Evolutionary conservation across 768 basidiomycete genomes (phyloP), one percentile per base, ranked within the genome.

Genomic region (Suillus ampliporus): DNA sequence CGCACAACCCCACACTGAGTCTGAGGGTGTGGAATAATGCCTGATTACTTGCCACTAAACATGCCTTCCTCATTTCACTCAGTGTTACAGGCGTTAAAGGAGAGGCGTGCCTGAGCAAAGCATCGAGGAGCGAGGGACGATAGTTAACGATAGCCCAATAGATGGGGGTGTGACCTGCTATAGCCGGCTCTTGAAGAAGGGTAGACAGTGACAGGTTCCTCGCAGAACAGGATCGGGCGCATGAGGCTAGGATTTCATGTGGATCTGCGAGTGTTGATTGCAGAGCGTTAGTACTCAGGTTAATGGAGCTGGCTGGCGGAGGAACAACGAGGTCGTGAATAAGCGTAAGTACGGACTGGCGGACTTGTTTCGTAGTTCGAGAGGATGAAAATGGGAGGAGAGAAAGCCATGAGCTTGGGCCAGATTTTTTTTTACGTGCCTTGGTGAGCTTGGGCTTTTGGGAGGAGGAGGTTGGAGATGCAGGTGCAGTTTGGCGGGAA

Each of bases 31-130:
- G 74, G 40, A 75, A 75, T 19, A 75, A 53, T 1, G 17, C 21
- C 48, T 76, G 74, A 43, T 77, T 71, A 9, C 70, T 69, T 44
- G 57, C 64, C 11, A 67, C 61, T 14, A 91, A 78, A 68, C 91
- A 93, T 1, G 89, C 90, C 3, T 83, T 79, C 8, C 89, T 84
- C 47, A 91, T 79, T 28, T 93, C 91, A 6, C 82, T 81, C 11
- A 86, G 77, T 1, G 87, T 85, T 31, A 61, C 67, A 4, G 68
- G 38, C 3, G 73, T 68, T 11, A 85, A 67, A 8, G 83, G 82
- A 0, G 79, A 54, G 0, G 89, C 82, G 62, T 84, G 79, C 1
- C 80, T 77, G 61, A 92, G 75, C 13, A 91, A 74, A 0, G 83
- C 81, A 23, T 86, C 73, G 2, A 90, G 71, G 34, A 84, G 66